phyloP scores from a whole-genome alignment of 2,329 filamentous ascomycete species.

The Ciborinia camelliae region DNA sequence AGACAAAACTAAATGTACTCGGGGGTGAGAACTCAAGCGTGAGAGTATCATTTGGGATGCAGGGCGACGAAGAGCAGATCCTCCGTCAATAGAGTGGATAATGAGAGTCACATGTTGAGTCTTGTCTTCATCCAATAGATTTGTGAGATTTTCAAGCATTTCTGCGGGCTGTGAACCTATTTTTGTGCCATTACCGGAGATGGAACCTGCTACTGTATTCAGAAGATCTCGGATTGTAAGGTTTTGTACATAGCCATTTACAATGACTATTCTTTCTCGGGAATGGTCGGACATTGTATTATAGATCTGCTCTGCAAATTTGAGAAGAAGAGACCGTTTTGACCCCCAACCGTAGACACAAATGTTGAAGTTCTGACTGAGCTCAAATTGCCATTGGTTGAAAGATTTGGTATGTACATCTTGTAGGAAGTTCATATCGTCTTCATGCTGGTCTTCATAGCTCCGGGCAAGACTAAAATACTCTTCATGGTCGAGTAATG shows the following conservation, averaged over 20 bases:
- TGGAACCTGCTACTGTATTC: constrained; percentile 61
- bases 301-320: constrained; percentile 71
- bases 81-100: constrained; percentile 85
- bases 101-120: constrained; percentile 58
- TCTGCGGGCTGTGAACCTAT: constrained; percentile 54
- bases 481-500: constrained; percentile 83
- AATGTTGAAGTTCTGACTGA: constrained; percentile 80
- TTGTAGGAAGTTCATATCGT: constrained; percentile 68
- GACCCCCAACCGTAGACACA: constrained; percentile 93
- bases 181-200: constrained; percentile 46
- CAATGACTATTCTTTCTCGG: constrained; percentile 63
- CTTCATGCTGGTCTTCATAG: constrained; percentile 64
- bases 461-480: constrained; percentile 69
- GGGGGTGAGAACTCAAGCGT: constrained; percentile 69
- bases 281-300: constrained; percentile 38
- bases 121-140: constrained; percentile 53
- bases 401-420: constrained; percentile 78
- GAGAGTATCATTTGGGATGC: constrained; percentile 70
- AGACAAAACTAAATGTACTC: constrained; percentile 71
- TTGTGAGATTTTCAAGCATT: constrained; percentile 64
- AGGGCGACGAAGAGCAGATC: constrained; percentile 67
- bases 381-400: constrained; percentile 88
- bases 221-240: constrained; percentile 68
- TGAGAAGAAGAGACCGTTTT: constrained; percentile 70
- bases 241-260: constrained; percentile 78